Conservation (phyloP, 768 basidiomycete species). For the Tylopilus rubrobrunneus region DNA sequence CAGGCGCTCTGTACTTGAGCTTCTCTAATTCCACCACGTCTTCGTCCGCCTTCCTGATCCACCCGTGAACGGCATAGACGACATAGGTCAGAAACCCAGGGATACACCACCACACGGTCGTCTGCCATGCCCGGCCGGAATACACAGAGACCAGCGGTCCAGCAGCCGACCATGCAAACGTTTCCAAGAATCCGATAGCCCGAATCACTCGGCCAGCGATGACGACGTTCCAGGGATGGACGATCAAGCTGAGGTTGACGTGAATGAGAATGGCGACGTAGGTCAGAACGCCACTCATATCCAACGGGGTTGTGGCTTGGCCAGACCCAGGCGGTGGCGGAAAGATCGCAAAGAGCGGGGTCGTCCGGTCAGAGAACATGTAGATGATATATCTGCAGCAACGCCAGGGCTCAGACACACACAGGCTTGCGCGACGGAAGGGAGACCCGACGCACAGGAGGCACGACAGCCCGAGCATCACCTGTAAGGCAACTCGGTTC, state of each 20-base stretch:
- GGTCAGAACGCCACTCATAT: constrained; percentile 43
- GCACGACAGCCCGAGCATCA: constrained; percentile 42
- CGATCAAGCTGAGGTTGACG: constrained; percentile 43
- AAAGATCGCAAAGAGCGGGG: constrained; percentile 46
- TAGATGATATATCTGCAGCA: constrained; percentile 45
- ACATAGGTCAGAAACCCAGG: constrained; percentile 41
- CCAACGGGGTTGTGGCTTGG: constrained; percentile 33
- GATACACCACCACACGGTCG: constrained; percentile 49
- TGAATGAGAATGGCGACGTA: constrained; percentile 50
- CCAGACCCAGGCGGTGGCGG: constrained; percentile 24
- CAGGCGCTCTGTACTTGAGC: constrained; percentile 51
- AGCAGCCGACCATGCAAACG: constrained; percentile 41
- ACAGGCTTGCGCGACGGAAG: not conserved
- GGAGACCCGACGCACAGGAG: constrained; percentile 40
- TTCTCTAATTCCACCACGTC: constrained; percentile 48
- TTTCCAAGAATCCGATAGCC: constrained; percentile 29
- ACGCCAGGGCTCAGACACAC: constrained; percentile 6
- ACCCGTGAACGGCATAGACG: constrained; percentile 42
- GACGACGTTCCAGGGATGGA: constrained; percentile 35
- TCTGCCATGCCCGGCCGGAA: constrained; percentile 48
- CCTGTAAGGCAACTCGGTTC: constrained; percentile 38
- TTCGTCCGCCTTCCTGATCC: constrained; percentile 42
- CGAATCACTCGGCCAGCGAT: constrained; percentile 24
- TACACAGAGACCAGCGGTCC: constrained; percentile 49
- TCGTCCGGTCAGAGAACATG: constrained; percentile 40